Conservation (phyloP, 2,329 filamentous ascomycete genomes). For the Cercospora canescens region DNA sequence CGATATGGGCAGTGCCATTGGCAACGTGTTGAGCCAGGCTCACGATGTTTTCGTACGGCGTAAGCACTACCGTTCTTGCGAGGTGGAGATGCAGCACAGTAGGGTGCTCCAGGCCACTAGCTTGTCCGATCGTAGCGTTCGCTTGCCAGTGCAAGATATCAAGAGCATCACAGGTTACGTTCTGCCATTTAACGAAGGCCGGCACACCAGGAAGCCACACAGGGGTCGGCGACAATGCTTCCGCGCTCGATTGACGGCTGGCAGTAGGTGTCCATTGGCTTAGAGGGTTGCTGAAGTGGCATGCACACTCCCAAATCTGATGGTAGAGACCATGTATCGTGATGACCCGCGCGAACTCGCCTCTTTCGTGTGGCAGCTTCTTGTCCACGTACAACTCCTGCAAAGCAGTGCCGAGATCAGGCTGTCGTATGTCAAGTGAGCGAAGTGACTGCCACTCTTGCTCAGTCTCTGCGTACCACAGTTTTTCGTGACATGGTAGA, state of each 20-base stretch:
- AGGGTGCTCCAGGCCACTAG: conserved; percentile 54
- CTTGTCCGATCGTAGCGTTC: conserved; percentile 52
- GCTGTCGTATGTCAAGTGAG: conserved; percentile 12
- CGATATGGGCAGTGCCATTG: conserved; percentile 19
- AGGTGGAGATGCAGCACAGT: conserved; percentile 58
- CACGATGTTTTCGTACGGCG: conserved; percentile 50
- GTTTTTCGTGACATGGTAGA: conserved; percentile 29
- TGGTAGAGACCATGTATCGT: conserved; percentile 54
- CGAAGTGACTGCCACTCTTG: conserved; percentile 26
- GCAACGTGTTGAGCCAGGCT: conserved; percentile 41
- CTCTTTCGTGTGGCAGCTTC: conserved; percentile 43
- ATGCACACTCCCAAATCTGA: conserved; percentile 51
- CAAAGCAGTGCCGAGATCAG: conserved; percentile 44
- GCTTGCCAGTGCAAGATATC: conserved; percentile 62
- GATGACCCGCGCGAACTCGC: conserved; percentile 52
- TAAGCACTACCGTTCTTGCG: conserved; percentile 54
- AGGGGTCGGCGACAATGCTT: conserved; percentile 13
- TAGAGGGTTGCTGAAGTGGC: conserved; percentile 47
- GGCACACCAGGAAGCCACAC: conserved; percentile 51
- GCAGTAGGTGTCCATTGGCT: conserved; percentile 38
- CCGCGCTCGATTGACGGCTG: conserved; percentile 20
- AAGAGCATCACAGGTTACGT: conserved; percentile 49
- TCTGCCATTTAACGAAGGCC: conserved; percentile 52
- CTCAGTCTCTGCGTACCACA: conserved; percentile 29
- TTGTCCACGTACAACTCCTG: conserved; percentile 54